A percentile compares a stretch with the other conserved stretches of the same genome.
These are phyloP conservation scores for Termitomyces sp. DNA, from an alignment of 768 basidiomycete genomes.

Conservation along the genomic window DNA sequence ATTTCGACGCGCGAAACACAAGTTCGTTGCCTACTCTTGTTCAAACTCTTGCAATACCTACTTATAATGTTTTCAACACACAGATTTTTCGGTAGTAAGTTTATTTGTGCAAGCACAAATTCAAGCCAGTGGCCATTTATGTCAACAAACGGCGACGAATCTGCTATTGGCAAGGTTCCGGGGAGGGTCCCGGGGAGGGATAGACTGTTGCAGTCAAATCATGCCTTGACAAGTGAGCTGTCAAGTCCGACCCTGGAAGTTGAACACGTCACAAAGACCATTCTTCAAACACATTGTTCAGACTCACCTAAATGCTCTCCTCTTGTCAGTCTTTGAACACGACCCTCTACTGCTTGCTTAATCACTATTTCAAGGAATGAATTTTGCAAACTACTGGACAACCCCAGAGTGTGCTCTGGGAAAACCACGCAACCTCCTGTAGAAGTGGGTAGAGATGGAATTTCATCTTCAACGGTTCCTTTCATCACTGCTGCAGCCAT, in stretches of 20 bases:
- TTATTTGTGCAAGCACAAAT: not conserved
- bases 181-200: not conserved
- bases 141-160: too few relatives aligned
- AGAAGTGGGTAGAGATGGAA: not conserved
- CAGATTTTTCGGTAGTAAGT: not conserved
- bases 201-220: too few relatives aligned
- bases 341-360: not conserved
- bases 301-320: not conserved
- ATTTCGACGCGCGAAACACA: too few relatives aligned
- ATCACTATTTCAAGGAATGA: not conserved
- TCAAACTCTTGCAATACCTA: too few relatives aligned
- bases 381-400: not conserved
- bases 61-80: too few relatives aligned
- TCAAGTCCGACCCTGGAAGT: too few relatives aligned
- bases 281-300: not conserved
- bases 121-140: too few relatives aligned
- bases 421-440: not conserved
- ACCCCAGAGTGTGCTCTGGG: not conserved
- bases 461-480: not conserved
- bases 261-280: not conserved
- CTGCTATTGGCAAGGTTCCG: not conserved
- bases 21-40: not conserved
- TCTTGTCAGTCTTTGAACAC: not conserved
- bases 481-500: not conserved
- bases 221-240: too few relatives aligned